Base-by-base conservation (phyloP, 208 protist genomes). In the Jaenimonas drosophilae region DNA sequence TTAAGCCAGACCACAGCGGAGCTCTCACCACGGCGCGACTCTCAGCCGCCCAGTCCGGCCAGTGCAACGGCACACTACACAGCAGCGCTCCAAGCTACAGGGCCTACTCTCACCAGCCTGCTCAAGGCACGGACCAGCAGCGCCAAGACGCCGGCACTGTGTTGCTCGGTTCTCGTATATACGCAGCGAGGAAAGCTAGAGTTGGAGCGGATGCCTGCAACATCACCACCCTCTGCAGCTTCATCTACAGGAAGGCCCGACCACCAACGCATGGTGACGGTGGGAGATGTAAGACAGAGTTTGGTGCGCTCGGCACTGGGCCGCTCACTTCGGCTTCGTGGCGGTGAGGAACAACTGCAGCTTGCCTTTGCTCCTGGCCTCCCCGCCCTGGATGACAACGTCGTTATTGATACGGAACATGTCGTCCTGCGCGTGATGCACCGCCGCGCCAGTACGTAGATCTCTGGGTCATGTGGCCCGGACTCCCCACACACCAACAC, bases 231-330 rank as follows among this genome's bases (percentile, higher is more conserved):
- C 2, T 19, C 23, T 14, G 30, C 32, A 3, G 38, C 36, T 19
- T 32, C 19, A 32, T 11, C 3, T 3, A 23, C 17, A 11, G 23
- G 11, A 9, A 34, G 31, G 31, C 31, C 11, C 9, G 31, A 9
- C 31, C 31, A 34, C 14, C 31, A 34, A 34, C 21, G 21, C 2
- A 21, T 54, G 9, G 56, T 76, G 2, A 78, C 63, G 2, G 37
- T 75, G 2, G 28, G 34, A 6, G 78, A 88, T 61, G 49, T 81
- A 1, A 60, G 68, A 41, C 24, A 60, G 31, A 72, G 60, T 34
- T 33, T 84, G 7, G 24, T 75, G 38, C 46, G 72, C 45, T 74
- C 57, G 19, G 65, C 65, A 2, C 44, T 80, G 21, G 79, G 72
- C 6, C 64, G 61, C 20, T 61, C 60, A 6, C 37, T 81, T 40